These are phyloP conservation scores for Fraxinus sp. DNA, from an alignment of 305 asterid genomes.

Conservation along the genomic window DNA sequence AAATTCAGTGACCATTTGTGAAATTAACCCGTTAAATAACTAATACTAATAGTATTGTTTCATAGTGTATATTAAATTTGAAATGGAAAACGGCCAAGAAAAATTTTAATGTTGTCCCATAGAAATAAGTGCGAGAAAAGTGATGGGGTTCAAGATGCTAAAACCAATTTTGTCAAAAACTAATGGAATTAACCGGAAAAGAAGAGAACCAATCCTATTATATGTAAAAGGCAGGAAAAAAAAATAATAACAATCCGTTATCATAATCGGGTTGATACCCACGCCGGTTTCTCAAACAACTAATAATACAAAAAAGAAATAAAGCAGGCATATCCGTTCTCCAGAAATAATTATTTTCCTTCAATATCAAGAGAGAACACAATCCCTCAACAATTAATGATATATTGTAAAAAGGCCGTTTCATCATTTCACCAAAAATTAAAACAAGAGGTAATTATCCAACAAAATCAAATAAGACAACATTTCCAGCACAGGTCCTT, in stretches of 20 bases:
- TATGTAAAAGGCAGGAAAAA: neutral
- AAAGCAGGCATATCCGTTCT: neutral
- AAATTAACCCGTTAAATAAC: too few relatives aligned
- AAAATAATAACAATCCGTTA: neutral
- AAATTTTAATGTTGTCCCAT: neutral
- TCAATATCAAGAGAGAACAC: neutral
- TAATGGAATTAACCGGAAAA: neutral
- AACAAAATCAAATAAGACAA: conserved; percentile 24
- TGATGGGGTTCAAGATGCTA: neutral
- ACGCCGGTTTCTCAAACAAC: neutral
- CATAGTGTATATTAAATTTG: neutral
- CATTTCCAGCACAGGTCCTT: conserved; percentile 10
- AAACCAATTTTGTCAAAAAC: neutral
- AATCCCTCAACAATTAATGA: neutral
- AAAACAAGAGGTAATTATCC: conserved; percentile 16
- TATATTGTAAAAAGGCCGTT: neutral
- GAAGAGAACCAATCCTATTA: neutral
- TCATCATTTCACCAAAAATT: conserved; percentile 19
- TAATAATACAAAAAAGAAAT: too few relatives aligned
- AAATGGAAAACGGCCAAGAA: neutral
- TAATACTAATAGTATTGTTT: neutral
- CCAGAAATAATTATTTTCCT: neutral
- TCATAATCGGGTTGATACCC: neutral
- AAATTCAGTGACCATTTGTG: too few relatives aligned
- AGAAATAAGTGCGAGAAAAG: neutral